A percentile compares a stretch with the other conserved stretches of the same genome.
Conservation (phyloP, 2,329 filamentous ascomycete species). For the Botrytis galanthina region DNA sequence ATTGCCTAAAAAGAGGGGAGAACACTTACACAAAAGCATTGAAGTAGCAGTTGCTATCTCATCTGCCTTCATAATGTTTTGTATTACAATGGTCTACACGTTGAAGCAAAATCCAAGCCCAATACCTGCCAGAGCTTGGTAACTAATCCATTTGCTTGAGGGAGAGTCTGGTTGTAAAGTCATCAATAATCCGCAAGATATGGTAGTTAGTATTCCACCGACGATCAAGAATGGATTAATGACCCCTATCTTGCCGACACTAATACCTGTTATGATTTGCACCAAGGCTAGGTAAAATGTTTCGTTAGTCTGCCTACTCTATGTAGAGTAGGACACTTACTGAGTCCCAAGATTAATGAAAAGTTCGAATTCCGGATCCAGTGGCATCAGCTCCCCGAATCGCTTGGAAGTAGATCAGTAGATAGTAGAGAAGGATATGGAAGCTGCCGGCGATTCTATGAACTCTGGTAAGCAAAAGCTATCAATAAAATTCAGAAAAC, state of each 20-base stretch:
- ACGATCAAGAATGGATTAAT: neutral
- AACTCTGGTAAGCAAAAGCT: neutral
- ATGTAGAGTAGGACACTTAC: neutral
- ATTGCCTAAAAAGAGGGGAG: too few relatives aligned
- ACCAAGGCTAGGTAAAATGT: neutral
- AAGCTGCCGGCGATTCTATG: slow-evolving; percentile 38
- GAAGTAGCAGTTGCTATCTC: neutral
- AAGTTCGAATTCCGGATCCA: slow-evolving; percentile 37
- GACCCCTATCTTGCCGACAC: neutral
- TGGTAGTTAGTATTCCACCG: neutral
- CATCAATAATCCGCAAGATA: neutral
- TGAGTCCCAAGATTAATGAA: slow-evolving; percentile 35
- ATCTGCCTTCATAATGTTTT: neutral
- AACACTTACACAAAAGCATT: neutral
- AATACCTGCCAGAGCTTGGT: neutral
- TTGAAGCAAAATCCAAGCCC: neutral
- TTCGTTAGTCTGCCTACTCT: neutral
- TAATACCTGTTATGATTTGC: neutral
- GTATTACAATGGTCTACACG: neutral
- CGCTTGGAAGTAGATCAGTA: slow-evolving; percentile 45
- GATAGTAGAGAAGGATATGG: slow-evolving; percentile 41
- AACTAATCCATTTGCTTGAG: neutral
- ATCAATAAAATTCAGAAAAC: neutral
- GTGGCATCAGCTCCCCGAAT: slow-evolving; percentile 36
- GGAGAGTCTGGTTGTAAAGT: neutral